Percentiles rank a stretch among this genome's conserved stretches.
Conservation (phyloP, 352 stramenopile species). For the Albugo candida region DNA sequence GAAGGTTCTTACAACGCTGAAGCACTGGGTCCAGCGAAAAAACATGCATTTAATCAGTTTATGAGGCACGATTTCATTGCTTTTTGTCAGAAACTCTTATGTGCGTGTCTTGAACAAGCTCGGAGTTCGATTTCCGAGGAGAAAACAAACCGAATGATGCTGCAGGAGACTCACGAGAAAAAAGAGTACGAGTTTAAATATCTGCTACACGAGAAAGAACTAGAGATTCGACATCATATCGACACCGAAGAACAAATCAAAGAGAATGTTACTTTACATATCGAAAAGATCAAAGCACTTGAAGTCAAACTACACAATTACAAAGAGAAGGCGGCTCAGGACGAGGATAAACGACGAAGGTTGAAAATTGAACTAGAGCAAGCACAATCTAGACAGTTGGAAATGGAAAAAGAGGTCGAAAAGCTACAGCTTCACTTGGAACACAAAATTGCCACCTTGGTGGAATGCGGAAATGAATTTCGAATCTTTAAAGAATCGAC, state of each 20-base stretch:
- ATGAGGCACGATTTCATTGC: conserved; percentile 23
- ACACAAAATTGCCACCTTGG: conserved; percentile 20
- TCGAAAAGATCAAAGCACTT: conserved; percentile 19
- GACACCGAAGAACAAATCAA: conserved; percentile 26
- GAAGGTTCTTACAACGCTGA: conserved; percentile 34
- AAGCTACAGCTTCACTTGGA: conserved; percentile 26
- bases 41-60: conserved; percentile 48
- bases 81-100: conserved; percentile 31
- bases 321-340: conserved; percentile 8
- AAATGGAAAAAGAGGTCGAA: conserved; percentile 28
- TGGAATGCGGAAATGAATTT: conserved; percentile 15
- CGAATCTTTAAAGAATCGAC: conserved; percentile 18
- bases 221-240: conserved; percentile 22
- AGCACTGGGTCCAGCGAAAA: conserved; percentile 44
- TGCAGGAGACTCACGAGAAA: conserved; percentile 12
- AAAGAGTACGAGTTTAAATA: conserved; percentile 24
- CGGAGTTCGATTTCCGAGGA: not conserved
- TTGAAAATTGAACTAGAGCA: conserved; percentile 15
- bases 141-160: not conserved
- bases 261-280: conserved; percentile 29
- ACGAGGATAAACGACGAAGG: conserved; percentile 18
- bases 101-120: not conserved
- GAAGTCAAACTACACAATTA: conserved; percentile 19
- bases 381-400: conserved; percentile 8
- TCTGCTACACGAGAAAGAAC: conserved; percentile 21